A percentile compares a stretch with the other conserved stretches of the same genome.
Conservation (phyloP, 768 basidiomycete genomes). For the Pholiota molesta region DNA sequence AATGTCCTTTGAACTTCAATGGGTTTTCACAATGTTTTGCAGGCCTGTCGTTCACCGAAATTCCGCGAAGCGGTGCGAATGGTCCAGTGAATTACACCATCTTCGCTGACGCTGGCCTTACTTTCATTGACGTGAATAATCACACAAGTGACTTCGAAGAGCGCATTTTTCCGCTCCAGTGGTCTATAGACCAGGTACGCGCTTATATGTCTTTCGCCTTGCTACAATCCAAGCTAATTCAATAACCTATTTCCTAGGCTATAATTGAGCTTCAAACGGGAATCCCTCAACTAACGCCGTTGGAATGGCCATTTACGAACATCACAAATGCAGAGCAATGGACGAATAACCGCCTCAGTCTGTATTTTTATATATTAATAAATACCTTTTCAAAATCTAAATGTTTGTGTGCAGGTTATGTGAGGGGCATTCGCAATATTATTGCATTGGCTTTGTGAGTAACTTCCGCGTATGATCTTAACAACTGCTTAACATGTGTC, state of each 20-base stretch:
- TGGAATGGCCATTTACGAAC: conserved; percentile 35
- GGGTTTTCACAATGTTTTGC: conserved; percentile 70
- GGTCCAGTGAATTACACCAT: conserved; percentile 69
- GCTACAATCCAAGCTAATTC: background rate
- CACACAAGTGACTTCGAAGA: conserved; percentile 72
- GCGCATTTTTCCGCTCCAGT: conserved; percentile 71
- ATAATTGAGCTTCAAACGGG: conserved; percentile 70
- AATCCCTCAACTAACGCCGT: conserved; percentile 44
- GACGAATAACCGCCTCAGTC: conserved; percentile 6
- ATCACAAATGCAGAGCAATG: conserved; percentile 9
- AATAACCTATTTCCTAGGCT: conserved; percentile 46
- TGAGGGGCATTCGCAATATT: conserved; percentile 15
- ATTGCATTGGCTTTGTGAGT: conserved; percentile 21
- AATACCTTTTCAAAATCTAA: background rate
- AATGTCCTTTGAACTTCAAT: conserved; percentile 55
- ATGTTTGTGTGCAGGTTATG: conserved; percentile 9
- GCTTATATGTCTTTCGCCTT: conserved; percentile 5
- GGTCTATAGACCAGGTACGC: conserved; percentile 72
- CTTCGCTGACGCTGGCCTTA: conserved; percentile 64
- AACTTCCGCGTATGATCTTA: background rate
- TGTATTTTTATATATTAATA: background rate
- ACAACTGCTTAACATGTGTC: background rate
- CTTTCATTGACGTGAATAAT: conserved; percentile 61
- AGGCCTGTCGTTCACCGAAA: conserved; percentile 60
- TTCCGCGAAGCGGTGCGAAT: conserved; percentile 48